These are phyloP conservation scores for Pseudocercospora ulei DNA, from an alignment of 2,329 filamentous ascomycete genomes.

Conservation along the genomic window DNA sequence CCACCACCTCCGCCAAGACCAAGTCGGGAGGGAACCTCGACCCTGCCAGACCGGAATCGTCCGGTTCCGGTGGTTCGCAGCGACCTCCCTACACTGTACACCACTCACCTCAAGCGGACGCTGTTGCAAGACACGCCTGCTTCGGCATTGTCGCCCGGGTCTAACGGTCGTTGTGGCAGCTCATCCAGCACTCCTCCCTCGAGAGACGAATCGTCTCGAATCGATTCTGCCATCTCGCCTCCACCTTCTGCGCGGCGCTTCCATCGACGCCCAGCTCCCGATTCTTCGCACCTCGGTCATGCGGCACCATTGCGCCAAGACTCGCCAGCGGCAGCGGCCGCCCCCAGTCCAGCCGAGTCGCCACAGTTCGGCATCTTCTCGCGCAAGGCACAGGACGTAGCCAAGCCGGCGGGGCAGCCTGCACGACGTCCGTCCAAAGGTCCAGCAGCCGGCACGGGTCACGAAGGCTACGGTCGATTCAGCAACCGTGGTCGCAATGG, in stretches of 20 bases:
- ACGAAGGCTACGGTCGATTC: slow-evolving; percentile 70
- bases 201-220: slow-evolving; percentile 28
- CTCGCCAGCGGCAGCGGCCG: slow-evolving; percentile 40
- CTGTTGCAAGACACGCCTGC: slow-evolving; percentile 41
- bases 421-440: slow-evolving; percentile 59
- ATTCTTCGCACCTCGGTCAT: slow-evolving; percentile 11
- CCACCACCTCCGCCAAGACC: slow-evolving; percentile 39
- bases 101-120: slow-evolving; percentile 44
- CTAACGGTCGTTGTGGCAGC: slow-evolving; percentile 36
- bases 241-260: slow-evolving; percentile 23
- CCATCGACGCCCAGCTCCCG: slow-evolving; percentile 18
- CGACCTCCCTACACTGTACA: slow-evolving; percentile 44
- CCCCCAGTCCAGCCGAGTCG: slow-evolving; percentile 51
- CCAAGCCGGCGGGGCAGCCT: slow-evolving; percentile 46
- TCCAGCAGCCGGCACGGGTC: slow-evolving; percentile 82
- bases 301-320: slow-evolving; percentile 27
- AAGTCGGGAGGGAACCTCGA: slow-evolving; percentile 41
- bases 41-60: slow-evolving; percentile 38
- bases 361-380: slow-evolving; percentile 70
- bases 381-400: slow-evolving; percentile 55
- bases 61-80: slow-evolving; percentile 49
- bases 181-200: slow-evolving; percentile 30
- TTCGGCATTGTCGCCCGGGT: slow-evolving; percentile 30
- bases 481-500: slow-evolving; percentile 57
- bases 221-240: slow-evolving; percentile 32